phyloP scores from a whole-genome alignment of 148 eudicot species.

The Rhododendron ferrugineum region DNA sequence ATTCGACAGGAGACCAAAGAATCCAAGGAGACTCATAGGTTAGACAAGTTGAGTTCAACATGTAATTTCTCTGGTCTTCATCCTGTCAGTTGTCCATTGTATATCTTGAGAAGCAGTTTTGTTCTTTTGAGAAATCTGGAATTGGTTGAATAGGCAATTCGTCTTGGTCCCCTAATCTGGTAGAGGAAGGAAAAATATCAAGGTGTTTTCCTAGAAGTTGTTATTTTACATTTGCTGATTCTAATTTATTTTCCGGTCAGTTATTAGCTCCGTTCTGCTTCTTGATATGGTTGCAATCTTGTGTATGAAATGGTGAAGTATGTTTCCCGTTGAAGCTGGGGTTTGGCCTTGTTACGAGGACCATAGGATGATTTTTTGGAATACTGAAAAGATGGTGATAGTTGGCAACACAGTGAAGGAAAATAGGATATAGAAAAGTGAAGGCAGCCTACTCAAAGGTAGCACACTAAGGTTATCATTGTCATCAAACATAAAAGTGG shows the following conservation, averaged over 20 bases:
- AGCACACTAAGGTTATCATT: background rate
- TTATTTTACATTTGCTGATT: background rate
- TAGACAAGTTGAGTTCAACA: background rate
- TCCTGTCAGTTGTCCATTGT: background rate
- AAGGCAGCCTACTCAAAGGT: background rate
- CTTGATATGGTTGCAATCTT: background rate
- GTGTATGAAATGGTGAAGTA: background rate
- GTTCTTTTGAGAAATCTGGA: background rate
- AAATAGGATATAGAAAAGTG: background rate
- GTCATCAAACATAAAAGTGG: background rate
- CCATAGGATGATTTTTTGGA: background rate
- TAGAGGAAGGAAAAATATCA: background rate
- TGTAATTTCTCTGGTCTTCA: background rate
- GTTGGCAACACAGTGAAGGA: background rate
- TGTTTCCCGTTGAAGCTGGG: background rate
- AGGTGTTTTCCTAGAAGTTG: background rate
- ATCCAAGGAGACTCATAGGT: conserved; percentile 22
- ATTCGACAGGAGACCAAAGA: conserved; percentile 38
- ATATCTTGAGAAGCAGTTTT: background rate
- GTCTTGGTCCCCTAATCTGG: background rate
- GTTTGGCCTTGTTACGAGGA: background rate
- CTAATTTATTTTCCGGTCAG: background rate
- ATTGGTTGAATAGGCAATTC: background rate
- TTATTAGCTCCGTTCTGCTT: background rate
- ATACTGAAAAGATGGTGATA: background rate